Percentiles rank a stretch among this genome's conserved stretches.
Evolutionary conservation across 2,329 filamentous ascomycete species (phyloP).

Genomic region (Zymoseptoria ardabiliae): DNA sequence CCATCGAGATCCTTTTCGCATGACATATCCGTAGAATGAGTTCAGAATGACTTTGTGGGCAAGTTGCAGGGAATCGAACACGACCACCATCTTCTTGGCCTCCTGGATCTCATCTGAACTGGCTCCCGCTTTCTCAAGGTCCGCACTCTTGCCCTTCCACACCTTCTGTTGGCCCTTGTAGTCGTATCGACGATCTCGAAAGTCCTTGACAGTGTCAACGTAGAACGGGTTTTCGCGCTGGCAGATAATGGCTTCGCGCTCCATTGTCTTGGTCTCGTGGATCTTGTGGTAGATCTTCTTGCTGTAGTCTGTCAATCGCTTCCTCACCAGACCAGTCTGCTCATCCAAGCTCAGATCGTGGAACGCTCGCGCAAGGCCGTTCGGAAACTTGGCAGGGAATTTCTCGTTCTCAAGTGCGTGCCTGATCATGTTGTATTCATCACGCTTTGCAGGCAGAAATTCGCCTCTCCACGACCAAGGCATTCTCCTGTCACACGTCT

Average conservation of each 20-base stretch:
- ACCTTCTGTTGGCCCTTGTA: constrained; percentile 98
- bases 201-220: constrained; percentile 90
- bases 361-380: constrained; percentile 64
- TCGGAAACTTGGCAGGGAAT: constrained; percentile 74
- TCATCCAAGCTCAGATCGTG: constrained; percentile 76
- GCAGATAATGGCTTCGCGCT: constrained; percentile 94
- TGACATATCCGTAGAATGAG: constrained; percentile 98
- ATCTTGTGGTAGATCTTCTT: constrained; percentile 99
- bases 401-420: constrained; percentile 84
- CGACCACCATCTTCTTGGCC: constrained; percentile 96
- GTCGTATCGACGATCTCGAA: constrained; percentile 93
- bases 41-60: constrained; percentile 99
- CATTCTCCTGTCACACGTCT: constrained; percentile 88
- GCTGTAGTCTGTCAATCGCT: constrained; percentile 83
- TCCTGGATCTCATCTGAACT: constrained; percentile 71
- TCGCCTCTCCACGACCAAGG: constrained; percentile 99
- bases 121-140: constrained; percentile 76
- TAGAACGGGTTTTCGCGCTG: constrained; percentile 98
- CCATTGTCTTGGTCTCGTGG: constrained; percentile 85
- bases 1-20: constrained; percentile 98
- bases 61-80: constrained; percentile 92
- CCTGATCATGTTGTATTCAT: constrained; percentile 99
- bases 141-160: constrained; percentile 94
- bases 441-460: constrained; percentile 87
- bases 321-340: constrained; percentile 71